phyloP scores from a whole-genome alignment of 2,329 filamentous ascomycete genomes.

The Aspergillus sclerotialis region DNA sequence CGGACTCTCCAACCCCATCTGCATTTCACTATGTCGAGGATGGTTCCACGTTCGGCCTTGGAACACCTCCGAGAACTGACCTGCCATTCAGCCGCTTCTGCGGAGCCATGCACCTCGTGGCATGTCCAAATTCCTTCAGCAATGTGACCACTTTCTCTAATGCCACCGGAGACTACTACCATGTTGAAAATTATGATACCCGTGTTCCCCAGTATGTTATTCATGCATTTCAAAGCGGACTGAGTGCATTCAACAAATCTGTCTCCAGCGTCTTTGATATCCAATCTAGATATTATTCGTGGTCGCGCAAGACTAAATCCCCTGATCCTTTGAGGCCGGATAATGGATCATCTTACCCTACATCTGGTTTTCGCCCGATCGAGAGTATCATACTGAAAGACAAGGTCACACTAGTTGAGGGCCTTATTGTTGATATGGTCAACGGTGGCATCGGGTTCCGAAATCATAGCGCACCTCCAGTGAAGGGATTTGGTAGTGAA shows the following conservation, averaged over 20 bases:
- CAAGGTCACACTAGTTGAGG: slow-evolving; percentile 32
- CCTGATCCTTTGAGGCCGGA: slow-evolving; percentile 11
- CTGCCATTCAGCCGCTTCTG: slow-evolving; percentile 29
- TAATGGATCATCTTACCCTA: slow-evolving; percentile 23
- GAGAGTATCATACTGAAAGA: slow-evolving; percentile 28
- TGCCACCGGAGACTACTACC: slow-evolving; percentile 1
- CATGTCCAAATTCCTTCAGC: slow-evolving; percentile 18
- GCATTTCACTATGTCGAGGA: slow-evolving; percentile 36
- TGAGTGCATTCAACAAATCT: slow-evolving; percentile 16
- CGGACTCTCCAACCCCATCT: slow-evolving; percentile 5
- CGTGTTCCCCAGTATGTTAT: slow-evolving; percentile 26
- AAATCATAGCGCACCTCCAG: slow-evolving; percentile 38
- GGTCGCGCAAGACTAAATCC: slow-evolving; percentile 2
- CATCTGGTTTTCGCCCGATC: slow-evolving; percentile 23
- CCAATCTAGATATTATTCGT: slow-evolving; percentile 23
- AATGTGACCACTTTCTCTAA: background rate
- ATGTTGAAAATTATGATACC: slow-evolving; percentile 20
- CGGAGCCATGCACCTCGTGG: slow-evolving; percentile 7
- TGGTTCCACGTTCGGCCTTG: slow-evolving; percentile 30
- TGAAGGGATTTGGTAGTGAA: slow-evolving; percentile 26
- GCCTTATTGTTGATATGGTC: slow-evolving; percentile 37
- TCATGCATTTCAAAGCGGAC: slow-evolving; percentile 35
- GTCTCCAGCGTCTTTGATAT: slow-evolving; percentile 42
- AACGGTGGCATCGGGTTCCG: slow-evolving; percentile 40
- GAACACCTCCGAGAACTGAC: slow-evolving; percentile 30